Conservation (phyloP, 805 yeast genomes). For the Metschnikowia cerradonensis region DNA sequence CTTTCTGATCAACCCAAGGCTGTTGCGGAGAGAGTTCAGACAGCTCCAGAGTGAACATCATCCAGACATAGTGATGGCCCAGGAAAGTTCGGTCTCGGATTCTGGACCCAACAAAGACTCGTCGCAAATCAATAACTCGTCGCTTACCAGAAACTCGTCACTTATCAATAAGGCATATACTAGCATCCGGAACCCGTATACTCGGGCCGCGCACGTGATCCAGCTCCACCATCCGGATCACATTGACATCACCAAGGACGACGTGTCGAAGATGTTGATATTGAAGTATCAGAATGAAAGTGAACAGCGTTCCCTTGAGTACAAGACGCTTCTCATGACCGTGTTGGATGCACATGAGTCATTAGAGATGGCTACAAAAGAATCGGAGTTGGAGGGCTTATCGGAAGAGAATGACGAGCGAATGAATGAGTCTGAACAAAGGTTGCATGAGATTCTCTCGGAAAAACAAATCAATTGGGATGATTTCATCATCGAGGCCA, state of each 20-base stretch:
- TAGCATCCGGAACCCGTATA: constrained; percentile 64
- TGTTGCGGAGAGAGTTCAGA: constrained; percentile 72
- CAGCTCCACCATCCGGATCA: constrained; percentile 34
- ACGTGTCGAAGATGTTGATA: constrained; percentile 39
- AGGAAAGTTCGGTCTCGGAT: constrained; percentile 15
- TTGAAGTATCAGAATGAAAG: constrained; percentile 35
- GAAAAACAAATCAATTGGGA: constrained; percentile 45
- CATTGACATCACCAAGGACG: constrained; percentile 58
- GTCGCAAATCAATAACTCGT: constrained; percentile 48
- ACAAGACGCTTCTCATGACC: constrained; percentile 62
- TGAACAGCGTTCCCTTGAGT: constrained; percentile 30
- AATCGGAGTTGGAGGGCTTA: constrained; percentile 52
- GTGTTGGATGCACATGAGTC: constrained; percentile 84
- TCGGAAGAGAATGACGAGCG: constrained; percentile 55
- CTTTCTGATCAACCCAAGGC: constrained; percentile 53
- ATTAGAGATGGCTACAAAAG: constrained; percentile 60
- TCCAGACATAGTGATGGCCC: constrained; percentile 60
- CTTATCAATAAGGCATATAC: constrained; percentile 74
- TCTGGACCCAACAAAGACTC: constrained; percentile 27
- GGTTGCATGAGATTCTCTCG: constrained; percentile 45
- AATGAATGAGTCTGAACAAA: constrained; percentile 42
- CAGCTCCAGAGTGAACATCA: constrained; percentile 68
- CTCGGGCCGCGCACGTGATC: constrained; percentile 44
- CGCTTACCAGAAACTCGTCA: constrained; percentile 46
- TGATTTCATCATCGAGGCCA: constrained; percentile 59